Conservation (phyloP, 169 alveolate species). For the Babesia caballi region DNA sequence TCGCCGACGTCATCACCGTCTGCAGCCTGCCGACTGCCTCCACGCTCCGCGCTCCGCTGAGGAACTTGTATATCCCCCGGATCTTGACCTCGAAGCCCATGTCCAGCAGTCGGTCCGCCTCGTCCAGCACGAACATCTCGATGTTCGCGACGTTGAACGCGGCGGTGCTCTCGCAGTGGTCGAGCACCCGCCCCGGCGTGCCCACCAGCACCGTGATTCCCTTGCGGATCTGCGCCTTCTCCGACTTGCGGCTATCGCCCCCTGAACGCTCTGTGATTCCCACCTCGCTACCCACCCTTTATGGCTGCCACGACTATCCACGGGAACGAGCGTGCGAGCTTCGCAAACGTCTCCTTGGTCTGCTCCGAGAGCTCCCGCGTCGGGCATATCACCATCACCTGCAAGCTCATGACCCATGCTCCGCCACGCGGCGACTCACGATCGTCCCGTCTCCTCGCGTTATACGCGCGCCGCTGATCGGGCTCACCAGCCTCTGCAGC, state of each 20-base stretch:
- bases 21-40: constrained; percentile 53
- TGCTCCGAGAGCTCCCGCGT: constrained; percentile 81
- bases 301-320: constrained; percentile 79
- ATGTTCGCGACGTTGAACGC: constrained; percentile 83
- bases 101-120: constrained; percentile 96
- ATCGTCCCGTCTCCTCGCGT: constrained; percentile 60
- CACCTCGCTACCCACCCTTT: constrained; percentile 56
- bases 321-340: constrained; percentile 71
- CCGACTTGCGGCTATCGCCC: constrained; percentile 88
- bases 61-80: constrained; percentile 75
- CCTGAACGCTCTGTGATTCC: constrained; percentile 71
- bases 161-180: constrained; percentile 87
- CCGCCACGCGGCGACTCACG: background rate
- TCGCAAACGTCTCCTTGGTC: constrained; percentile 62
- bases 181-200: constrained; percentile 97
- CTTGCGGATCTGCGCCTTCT: constrained; percentile 86
- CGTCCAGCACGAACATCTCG: constrained; percentile 89
- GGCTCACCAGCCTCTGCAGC: constrained; percentile 87
- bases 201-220: constrained; percentile 92
- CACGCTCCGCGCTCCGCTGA: background rate
- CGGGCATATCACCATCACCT: constrained; percentile 76
- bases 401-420: background rate
- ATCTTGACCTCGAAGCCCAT: constrained; percentile 94
- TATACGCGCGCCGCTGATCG: constrained; percentile 18
- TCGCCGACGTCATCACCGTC: constrained; percentile 79